Conservation (phyloP, 371 early-diverging fungal species). For the Zychaea mexicana region DNA sequence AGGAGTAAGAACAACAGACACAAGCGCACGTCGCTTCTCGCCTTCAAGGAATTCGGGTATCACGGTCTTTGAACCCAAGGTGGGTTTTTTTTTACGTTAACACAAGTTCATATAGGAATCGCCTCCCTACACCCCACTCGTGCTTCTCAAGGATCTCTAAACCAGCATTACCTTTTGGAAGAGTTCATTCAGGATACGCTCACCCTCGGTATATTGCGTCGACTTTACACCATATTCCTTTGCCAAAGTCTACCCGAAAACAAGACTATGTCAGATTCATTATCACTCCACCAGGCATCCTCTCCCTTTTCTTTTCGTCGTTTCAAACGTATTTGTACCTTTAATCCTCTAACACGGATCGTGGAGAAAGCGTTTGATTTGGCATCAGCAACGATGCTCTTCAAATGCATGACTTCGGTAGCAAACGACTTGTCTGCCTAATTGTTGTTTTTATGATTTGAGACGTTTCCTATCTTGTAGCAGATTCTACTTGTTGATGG, state of each 20-base stretch:
- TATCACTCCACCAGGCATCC: not conserved
- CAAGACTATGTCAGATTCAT: not conserved
- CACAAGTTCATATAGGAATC: no score
- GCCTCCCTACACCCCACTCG: no score
- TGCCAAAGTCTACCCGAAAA: conserved; percentile 10
- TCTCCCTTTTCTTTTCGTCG: conserved; percentile 19
- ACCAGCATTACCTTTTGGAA: conserved; percentile 26
- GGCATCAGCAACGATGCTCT: conserved; percentile 1
- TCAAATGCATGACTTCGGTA: conserved; percentile 14
- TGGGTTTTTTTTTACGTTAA: no score
- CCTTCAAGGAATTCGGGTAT: conserved; percentile 24
- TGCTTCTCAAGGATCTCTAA: no score
- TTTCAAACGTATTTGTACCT: not conserved
- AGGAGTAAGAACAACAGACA: conserved; percentile 28
- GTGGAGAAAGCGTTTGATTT: not conserved
- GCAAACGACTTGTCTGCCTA: conserved; percentile 19
- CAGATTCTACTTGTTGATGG: no score
- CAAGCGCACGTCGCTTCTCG: conserved; percentile 1
- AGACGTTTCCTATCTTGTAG: not conserved
- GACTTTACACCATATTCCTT: conserved; percentile 38
- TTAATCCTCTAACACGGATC: not conserved
- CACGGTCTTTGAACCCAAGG: conserved; percentile 25
- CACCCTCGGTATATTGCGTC: conserved; percentile 33
- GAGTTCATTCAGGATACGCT: conserved; percentile 26
- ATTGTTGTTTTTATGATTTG: not conserved